Percentiles rank a stretch among this genome's conserved stretches.
Evolutionary conservation across 345 rosid species (phyloP).

Genomic region (Moringa oleifera): DNA sequence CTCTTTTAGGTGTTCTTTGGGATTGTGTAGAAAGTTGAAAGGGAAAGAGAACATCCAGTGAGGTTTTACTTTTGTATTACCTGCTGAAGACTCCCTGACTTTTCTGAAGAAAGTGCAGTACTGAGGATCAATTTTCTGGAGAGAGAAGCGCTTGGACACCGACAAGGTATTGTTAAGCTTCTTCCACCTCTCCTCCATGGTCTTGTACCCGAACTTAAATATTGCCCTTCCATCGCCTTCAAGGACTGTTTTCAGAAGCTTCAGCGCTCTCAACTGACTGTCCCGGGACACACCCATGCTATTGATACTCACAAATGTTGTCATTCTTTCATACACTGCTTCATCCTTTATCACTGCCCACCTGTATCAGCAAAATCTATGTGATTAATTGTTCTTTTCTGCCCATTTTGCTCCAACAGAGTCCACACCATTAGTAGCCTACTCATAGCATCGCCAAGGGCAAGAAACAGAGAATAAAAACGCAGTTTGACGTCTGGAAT

Average conservation of each 20-base stretch:
- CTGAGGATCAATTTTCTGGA: conserved; percentile 33
- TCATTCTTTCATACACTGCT: conserved; percentile 47
- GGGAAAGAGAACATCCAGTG: no score
- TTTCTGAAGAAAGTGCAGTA: conserved; percentile 36
- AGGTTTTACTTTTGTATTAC: conserved; percentile 9
- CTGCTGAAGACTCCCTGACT: conserved; percentile 35
- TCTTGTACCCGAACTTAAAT: conserved; percentile 42
- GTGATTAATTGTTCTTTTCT: no score
- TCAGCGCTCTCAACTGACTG: conserved; percentile 44
- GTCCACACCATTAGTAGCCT: no score
- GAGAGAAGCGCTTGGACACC: conserved; percentile 42
- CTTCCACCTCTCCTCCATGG: conserved; percentile 45
- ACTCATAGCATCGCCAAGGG: not conserved
- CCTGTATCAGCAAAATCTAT: conserved; percentile 16
- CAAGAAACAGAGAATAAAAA: no score
- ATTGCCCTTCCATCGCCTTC: conserved; percentile 26
- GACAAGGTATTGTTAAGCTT: conserved; percentile 27
- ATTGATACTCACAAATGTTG: not conserved
- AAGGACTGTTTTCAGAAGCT: conserved; percentile 43
- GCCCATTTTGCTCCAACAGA: no score
- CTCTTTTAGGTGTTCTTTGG: no score
- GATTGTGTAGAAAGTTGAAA: no score
- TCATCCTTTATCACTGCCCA: conserved; percentile 65
- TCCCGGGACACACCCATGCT: conserved; percentile 58
- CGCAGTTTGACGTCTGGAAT: not conserved